Conservation (phyloP, 1,284 basidiomycete species). For the Apiotrichum laibachii region DNA sequence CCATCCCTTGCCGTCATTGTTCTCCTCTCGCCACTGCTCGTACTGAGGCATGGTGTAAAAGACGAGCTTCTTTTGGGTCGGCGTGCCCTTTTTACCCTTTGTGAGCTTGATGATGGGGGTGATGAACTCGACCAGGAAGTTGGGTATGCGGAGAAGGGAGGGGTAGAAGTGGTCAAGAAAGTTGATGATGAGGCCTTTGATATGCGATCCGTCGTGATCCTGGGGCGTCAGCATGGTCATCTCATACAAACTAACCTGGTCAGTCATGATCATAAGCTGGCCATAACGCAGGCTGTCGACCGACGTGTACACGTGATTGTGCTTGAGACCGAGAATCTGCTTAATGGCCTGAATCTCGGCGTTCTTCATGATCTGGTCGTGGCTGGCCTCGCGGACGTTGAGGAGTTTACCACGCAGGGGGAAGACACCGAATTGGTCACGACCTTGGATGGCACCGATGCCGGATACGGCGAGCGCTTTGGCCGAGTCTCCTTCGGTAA, state of each 20-base stretch:
- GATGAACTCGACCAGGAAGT: conserved; percentile 97
- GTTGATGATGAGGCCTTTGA: conserved; percentile 98
- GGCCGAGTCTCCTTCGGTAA: conserved; percentile 99
- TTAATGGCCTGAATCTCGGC: conserved; percentile 96
- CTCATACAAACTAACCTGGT: conserved; percentile 67
- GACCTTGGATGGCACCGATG: conserved; percentile 80
- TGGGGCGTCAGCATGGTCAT: conserved; percentile 44
- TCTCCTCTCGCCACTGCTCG: conserved; percentile 82
- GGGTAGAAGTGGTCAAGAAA: conserved; percentile 98
- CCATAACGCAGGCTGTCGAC: conserved; percentile 82
- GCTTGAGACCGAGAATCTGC: conserved; percentile 95
- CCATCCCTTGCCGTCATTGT: conserved; percentile 81
- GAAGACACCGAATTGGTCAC: conserved; percentile 97
- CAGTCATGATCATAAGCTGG: conserved; percentile 98
- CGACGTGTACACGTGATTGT: conserved; percentile 81
- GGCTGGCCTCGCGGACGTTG: conserved; percentile 94
- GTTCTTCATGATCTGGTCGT: conserved; percentile 97
- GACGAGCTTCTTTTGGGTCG: conserved; percentile 57
- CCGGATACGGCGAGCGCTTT: conserved; percentile 95
- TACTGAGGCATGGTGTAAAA: conserved; percentile 99
- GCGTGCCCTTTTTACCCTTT: conserved; percentile 65
- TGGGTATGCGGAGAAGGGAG: conserved; percentile 83
- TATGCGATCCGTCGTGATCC: conserved; percentile 99
- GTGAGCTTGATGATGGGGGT: conserved; percentile 94
- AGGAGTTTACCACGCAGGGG: conserved; percentile 94